Evolutionary conservation across 106 monocot species (phyloP), one percentile per base, ranked within the genome.

Genomic region (Platanthera guangdongensis): DNA sequence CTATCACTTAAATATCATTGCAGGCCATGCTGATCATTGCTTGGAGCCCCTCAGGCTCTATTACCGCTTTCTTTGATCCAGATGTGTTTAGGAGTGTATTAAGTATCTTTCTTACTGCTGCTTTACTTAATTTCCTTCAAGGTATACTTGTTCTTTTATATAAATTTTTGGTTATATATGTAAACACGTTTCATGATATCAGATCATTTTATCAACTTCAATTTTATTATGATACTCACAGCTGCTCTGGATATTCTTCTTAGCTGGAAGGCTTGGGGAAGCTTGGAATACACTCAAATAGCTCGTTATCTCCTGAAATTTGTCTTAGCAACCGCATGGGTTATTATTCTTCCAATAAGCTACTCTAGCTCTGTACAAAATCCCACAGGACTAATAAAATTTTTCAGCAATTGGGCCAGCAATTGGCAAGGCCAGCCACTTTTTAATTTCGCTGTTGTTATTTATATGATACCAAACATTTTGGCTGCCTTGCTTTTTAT

Each of bases 11-110:
- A 7, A 51, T 76, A 71, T 78, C 22, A 51, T 79, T 80, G 77
- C 78, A 97, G 97, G 94, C 89, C 25, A 97, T 97, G 97, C 74
- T 94, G 60, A 97, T 97, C 50, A 75, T 97, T 88, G 97, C 97
- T 15, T 94, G 94, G 97, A 97, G 97, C 74, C 91, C 94, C 12
- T 84, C 88, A 30, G 97, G 93, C 2, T 89, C 88, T 32, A 70
- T 87, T 57, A 50, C 85, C 77, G 85, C 91, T 79, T 62, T 97
- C 53, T 91, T 97, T 78, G 87, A 97, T 21, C 73, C 88, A 52
- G 91, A 94, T 84, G 91, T 94, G 50, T 97, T 97, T 78, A 88
- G 73, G 84, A 91, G 76, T 57, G 86, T 94, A 49, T 83, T 93
- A 78, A 97, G 88, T 76, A 89, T 94, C 60, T 97, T 97, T 72